A percentile compares a stretch with the other conserved stretches of the same genome.
Evolutionary conservation across 139 green algal species (phyloP).

Genomic region (Chlamydomonas eustigma): DNA sequence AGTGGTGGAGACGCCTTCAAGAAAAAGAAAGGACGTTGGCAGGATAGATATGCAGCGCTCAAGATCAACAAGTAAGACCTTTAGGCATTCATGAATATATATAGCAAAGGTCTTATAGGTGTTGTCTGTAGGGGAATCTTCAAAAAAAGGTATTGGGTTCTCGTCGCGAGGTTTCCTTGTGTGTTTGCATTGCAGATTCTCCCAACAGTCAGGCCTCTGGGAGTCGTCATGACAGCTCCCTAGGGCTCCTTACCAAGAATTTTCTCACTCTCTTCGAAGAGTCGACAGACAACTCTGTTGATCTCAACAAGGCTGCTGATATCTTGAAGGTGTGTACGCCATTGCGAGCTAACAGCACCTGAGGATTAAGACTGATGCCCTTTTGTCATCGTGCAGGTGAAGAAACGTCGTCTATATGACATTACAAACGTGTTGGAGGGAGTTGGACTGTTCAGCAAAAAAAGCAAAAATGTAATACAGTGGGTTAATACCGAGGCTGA

Average conservation of each 20-base stretch:
- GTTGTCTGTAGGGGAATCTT: background rate
- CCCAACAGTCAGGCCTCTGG: background rate
- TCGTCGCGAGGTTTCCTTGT: too few species aligned
- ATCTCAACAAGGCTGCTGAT: conserved; percentile 89
- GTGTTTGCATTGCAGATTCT: background rate
- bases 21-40: background rate
- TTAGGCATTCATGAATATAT: background rate
- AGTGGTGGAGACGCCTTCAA: background rate
- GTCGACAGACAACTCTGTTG: conserved; percentile 68
- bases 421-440: conserved; percentile 99
- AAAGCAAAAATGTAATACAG: conserved; percentile 69
- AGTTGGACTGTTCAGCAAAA: conserved; percentile 93
- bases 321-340: conserved; percentile 53
- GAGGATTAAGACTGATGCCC: background rate
- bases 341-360: background rate
- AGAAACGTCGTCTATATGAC: conserved; percentile 98
- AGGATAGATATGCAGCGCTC: background rate
- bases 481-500: conserved; percentile 23
- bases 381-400: conserved; percentile 52
- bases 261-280: conserved; percentile 83
- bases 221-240: conserved; percentile 70
- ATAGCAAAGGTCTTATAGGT: background rate
- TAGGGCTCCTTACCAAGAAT: conserved; percentile 88
- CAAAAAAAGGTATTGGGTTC: background rate
- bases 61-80: background rate